Conservation (phyloP, 352 stramenopile genomes). For the Hyaloperonospora arabidopsidis region DNA sequence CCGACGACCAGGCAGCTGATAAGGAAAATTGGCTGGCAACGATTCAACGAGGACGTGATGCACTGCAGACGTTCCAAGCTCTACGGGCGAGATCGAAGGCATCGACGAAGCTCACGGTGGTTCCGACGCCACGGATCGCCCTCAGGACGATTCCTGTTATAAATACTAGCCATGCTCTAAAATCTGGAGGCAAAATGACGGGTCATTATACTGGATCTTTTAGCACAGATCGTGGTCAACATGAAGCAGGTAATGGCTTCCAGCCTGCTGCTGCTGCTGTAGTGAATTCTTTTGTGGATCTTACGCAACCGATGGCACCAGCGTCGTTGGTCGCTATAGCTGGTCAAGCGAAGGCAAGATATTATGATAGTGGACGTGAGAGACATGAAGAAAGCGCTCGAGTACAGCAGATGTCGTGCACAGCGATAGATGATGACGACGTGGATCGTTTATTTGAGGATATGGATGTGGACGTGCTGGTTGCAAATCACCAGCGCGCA, state of each 20-base stretch:
- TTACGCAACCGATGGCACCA: conserved; percentile 16
- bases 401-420: conserved; percentile 7
- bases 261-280: conserved; percentile 1
- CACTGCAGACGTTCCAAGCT: conserved; percentile 31
- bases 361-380: conserved; percentile 2
- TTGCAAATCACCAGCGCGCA: conserved; percentile 38
- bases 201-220: background rate
- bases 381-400: background rate
- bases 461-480: conserved; percentile 47
- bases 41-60: conserved; percentile 37
- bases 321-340: background rate
- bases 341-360: conserved; percentile 5
- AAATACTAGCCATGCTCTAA: conserved; percentile 6
- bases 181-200: background rate
- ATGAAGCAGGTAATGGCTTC: conserved; percentile 4
- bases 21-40: conserved; percentile 43
- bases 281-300: conserved; percentile 20
- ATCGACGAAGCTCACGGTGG: conserved; percentile 34
- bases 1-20: conserved; percentile 9
- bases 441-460: conserved; percentile 29
- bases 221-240: background rate
- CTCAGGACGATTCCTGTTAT: conserved; percentile 25
- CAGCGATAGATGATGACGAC: conserved; percentile 17
- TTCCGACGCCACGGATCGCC: conserved; percentile 35
- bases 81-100: conserved; percentile 22